These are phyloP conservation scores for Paecilomyces formosus DNA, from an alignment of 2,329 filamentous ascomycete genomes.

Conservation along the genomic window DNA sequence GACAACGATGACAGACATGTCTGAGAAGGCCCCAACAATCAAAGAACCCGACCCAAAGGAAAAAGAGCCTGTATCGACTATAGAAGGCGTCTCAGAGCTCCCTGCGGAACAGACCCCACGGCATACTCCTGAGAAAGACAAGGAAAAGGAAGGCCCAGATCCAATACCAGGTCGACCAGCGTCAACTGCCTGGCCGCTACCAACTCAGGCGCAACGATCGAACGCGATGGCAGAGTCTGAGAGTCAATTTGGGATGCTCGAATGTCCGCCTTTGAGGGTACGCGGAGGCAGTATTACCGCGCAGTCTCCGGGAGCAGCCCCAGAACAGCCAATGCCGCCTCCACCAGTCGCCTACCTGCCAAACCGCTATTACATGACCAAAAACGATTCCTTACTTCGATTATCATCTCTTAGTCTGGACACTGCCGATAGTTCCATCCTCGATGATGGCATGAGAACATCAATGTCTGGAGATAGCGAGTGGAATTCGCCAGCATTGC, in stretches of 20 bases:
- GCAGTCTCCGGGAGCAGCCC: conserved; percentile 24
- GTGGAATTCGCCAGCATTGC: conserved; percentile 21
- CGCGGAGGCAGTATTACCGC: conserved; percentile 26
- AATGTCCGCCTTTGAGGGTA: conserved; percentile 14
- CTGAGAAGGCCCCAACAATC: conserved; percentile 13
- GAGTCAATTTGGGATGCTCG: conserved; percentile 13
- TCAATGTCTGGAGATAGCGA: conserved; percentile 20
- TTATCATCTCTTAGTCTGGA: conserved; percentile 30
- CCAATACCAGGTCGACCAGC: conserved; percentile 12
- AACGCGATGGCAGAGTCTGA: conserved; percentile 17
- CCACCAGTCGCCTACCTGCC: conserved; percentile 22
- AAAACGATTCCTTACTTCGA: conserved; percentile 26
- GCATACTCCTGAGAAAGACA: conserved; percentile 26
- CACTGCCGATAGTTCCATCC: conserved; percentile 31
- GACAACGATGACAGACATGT: conserved; percentile 15
- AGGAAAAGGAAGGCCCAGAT: conserved; percentile 9
- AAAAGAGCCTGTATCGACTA: conserved; percentile 23
- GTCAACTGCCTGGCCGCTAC: conserved; percentile 23
- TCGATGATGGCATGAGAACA: conserved; percentile 23
- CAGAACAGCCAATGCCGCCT: conserved; percentile 29
- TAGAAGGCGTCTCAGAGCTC: conserved; percentile 26
- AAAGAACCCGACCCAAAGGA: conserved; percentile 17
- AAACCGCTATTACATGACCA: conserved; percentile 24
- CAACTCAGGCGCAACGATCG: conserved; percentile 15
- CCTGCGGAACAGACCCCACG: conserved; percentile 30